Percentiles rank a stretch among this genome's conserved stretches.
These are phyloP conservation scores for Lichtheimia corymbifera DNA, from an alignment of 371 early-diverging fungal species.

Conservation along the genomic window DNA sequence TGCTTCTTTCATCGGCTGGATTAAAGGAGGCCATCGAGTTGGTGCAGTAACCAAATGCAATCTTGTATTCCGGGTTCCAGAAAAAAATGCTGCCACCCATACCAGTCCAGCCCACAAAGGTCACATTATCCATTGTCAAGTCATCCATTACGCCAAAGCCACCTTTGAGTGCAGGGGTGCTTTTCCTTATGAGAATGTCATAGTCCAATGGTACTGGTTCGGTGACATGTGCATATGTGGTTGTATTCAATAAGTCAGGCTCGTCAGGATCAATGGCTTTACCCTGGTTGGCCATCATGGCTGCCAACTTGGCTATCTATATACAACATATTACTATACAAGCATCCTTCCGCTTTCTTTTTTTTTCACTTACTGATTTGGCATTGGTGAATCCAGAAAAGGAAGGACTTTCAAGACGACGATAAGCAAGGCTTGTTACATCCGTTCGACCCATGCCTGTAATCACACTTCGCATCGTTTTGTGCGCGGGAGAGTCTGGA, in stretches of 20 bases:
- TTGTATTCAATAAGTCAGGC: constrained; percentile 32
- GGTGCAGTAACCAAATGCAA: constrained; percentile 58
- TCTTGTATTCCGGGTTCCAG: constrained; percentile 55
- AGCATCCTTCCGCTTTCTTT: background rate
- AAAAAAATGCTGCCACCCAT: constrained; percentile 59
- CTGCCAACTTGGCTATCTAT: constrained; percentile 62
- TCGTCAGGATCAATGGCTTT: constrained; percentile 42
- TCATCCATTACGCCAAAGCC: constrained; percentile 4
- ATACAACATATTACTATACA: background rate
- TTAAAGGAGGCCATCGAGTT: constrained; percentile 31
- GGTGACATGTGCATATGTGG: constrained; percentile 30
- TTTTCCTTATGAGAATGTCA: constrained; percentile 4
- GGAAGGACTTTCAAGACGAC: constrained; percentile 27
- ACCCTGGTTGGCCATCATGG: constrained; percentile 69
- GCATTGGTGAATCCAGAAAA: constrained; percentile 61
- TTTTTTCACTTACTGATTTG: constrained; percentile 44
- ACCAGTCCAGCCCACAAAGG: constrained; percentile 35
- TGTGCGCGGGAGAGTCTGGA: background rate
- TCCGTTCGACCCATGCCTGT: background rate
- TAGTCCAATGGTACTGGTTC: constrained; percentile 4
- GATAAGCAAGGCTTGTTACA: background rate
- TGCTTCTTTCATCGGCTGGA: constrained; percentile 8
- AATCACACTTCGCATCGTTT: background rate
- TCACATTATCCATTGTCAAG: constrained; percentile 2
- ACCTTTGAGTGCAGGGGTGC: constrained; percentile 1